Conservation (phyloP, 1,139 yeast species). For the Pichia sp. region DNA sequence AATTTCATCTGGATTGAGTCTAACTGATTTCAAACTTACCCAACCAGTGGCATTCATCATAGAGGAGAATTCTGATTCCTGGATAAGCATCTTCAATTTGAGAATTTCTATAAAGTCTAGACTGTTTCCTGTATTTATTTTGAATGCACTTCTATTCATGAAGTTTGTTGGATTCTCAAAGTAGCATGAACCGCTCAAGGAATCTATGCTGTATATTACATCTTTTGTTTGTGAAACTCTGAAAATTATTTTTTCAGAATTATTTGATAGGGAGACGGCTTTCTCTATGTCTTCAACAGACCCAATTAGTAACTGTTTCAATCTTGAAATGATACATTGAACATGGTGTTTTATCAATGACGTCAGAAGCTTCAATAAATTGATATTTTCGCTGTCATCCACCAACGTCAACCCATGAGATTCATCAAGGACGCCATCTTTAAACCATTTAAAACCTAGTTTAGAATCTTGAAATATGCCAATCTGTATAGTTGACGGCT, state of each 20-base stretch:
- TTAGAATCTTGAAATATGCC: constrained; percentile 49
- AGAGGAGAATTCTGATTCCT: constrained; percentile 47
- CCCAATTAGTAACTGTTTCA: constrained; percentile 22
- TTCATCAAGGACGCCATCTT: constrained; percentile 45
- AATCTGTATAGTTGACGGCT: constrained; percentile 55
- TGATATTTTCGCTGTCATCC: constrained; percentile 23
- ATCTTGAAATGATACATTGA: constrained; percentile 30
- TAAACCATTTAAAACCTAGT: constrained; percentile 63
- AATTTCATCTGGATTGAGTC: constrained; percentile 31
- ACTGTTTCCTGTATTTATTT: constrained; percentile 36
- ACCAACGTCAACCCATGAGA: constrained; percentile 29
- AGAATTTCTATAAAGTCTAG: constrained; percentile 38
- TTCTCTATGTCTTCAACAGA: constrained; percentile 30
- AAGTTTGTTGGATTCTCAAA: constrained; percentile 45
- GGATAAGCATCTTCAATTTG: constrained; percentile 50
- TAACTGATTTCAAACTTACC: constrained; percentile 56
- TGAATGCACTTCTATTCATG: constrained; percentile 35
- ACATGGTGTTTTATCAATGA: constrained; percentile 30
- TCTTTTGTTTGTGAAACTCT: constrained; percentile 36
- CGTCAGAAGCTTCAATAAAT: constrained; percentile 28
- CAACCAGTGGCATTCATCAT: constrained; percentile 63
- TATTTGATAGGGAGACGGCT: constrained; percentile 24
- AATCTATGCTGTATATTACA: constrained; percentile 37
- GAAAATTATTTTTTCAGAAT: constrained; percentile 27
- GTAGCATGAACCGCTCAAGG: constrained; percentile 43